Evolutionary conservation across 352 stramenopile genomes (phyloP).

Genomic region (Blastocystis sp.): DNA sequence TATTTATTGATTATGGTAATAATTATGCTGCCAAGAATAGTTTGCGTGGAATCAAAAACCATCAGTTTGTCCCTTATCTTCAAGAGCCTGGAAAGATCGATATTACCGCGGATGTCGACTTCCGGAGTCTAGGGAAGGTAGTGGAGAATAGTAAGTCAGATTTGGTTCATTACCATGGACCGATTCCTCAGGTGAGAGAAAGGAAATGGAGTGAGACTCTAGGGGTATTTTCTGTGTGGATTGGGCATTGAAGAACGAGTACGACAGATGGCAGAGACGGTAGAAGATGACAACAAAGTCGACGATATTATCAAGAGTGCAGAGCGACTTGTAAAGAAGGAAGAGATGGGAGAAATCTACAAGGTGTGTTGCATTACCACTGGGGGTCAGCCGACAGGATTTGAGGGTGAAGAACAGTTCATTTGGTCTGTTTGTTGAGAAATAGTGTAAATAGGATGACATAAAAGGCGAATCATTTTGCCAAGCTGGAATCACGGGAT

Average conservation of each 20-base stretch:
- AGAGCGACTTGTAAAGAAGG: constrained; percentile 45
- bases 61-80: constrained; percentile 79
- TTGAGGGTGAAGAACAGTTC: constrained; percentile 62
- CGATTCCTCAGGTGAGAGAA: constrained; percentile 64
- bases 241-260: constrained; percentile 67
- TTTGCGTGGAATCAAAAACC: constrained; percentile 80
- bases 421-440: constrained; percentile 49
- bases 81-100: constrained; percentile 79
- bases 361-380: constrained; percentile 54
- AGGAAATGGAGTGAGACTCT: neutral
- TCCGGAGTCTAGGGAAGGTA: constrained; percentile 71
- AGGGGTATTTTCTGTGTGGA: constrained; percentile 66
- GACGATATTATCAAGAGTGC: constrained; percentile 63
- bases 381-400: constrained; percentile 45
- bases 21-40: constrained; percentile 77
- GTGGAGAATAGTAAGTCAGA: constrained; percentile 60
- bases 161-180: constrained; percentile 51
- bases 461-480: too few relatives aligned
- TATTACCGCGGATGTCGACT: constrained; percentile 73
- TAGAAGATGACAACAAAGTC: constrained; percentile 65
- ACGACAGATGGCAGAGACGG: constrained; percentile 65
- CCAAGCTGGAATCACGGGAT: too few relatives aligned
- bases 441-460: neutral
- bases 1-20: constrained; percentile 85
- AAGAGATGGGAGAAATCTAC: constrained; percentile 58